Base-by-base conservation (phyloP, 306 rosid genomes). In the Dryas drummondii region DNA sequence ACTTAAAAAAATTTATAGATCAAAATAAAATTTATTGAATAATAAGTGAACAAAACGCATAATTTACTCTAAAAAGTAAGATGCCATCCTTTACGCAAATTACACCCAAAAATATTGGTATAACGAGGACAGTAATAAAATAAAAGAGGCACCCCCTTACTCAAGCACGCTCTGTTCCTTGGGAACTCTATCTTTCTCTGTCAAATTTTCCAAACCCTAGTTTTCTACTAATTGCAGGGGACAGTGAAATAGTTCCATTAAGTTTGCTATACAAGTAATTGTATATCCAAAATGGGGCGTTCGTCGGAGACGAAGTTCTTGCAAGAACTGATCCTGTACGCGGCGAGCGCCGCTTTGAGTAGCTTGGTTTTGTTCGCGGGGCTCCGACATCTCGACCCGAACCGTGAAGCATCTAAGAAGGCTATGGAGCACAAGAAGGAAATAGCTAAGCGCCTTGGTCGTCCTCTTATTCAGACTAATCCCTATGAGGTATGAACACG, bases 281-380 rank as follows among this genome's bases (percentile, higher is more conserved):
- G 37, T 32, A 32, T 32, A 32, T 27, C 41, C 68, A 7, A 46
- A 16, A 63, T 63, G 68, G 68, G 66, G 41, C 80, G 86, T 75
- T 89, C 89, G 57, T 78, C 91, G 19, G 97, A 94, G 70, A 86
- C 91, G 45, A 94, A 73, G 87, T 58, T 92, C 55, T 15, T 94
- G 16, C 92, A 90, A 61, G 98, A 92, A 65, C 57, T 94, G 79
- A 26, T 90, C 5, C 60, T 94, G 65, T 94, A 92, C 82, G 99
- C 97, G 11, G 99, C 97, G 40, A 92, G 99, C 86, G 99, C 99
- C 2, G 97, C 98, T 10, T 10, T 92, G 66, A 94, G 99, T 76
- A 89, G 92, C 67, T 40, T 92, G 79, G 97, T 87, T 1, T 63
- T 94, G 66, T 86, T 92, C 75, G 91, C 72, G 49, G 99, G 99